These are phyloP conservation scores for Russula olivacea DNA, from an alignment of 768 basidiomycete genomes.

Conservation along the genomic window DNA sequence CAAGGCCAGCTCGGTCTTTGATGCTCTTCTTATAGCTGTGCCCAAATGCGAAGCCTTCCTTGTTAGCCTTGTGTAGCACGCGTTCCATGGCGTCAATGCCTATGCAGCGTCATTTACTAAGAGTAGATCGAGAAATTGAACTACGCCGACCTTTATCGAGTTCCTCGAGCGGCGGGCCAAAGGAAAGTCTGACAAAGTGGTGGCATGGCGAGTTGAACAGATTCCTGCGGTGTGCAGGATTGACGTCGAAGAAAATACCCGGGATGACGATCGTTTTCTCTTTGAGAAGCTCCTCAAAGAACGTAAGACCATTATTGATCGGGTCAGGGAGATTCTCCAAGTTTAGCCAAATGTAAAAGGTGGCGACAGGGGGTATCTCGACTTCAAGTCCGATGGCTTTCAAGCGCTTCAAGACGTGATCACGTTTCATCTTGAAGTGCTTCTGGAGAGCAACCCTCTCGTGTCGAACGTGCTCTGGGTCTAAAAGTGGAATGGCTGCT, in stretches of 20 bases:
- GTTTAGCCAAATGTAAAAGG: conserved; percentile 95
- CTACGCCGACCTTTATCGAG: conserved; percentile 59
- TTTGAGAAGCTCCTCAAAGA: conserved; percentile 92
- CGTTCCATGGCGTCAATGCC: conserved; percentile 83
- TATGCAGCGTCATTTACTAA: conserved; percentile 26
- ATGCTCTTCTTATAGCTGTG: conserved; percentile 63
- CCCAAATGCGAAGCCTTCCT: conserved; percentile 61
- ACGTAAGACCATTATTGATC: conserved; percentile 86
- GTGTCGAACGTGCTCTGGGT: conserved; percentile 55
- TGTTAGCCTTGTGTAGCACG: conserved; percentile 64
- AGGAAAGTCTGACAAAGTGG: conserved; percentile 82
- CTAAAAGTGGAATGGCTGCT: conserved; percentile 79
- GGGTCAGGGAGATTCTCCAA: conserved; percentile 73
- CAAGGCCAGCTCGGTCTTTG: conserved; percentile 29
- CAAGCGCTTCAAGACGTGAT: conserved; percentile 81
- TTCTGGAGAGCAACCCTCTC: conserved; percentile 86
- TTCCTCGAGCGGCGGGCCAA: conserved; percentile 74
- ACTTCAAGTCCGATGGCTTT: conserved; percentile 74
- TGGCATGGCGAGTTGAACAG: conserved; percentile 88
- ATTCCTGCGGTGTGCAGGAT: conserved; percentile 76
- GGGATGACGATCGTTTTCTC: conserved; percentile 88
- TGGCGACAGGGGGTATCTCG: conserved; percentile 65
- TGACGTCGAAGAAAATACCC: conserved; percentile 86
- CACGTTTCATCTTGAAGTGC: conserved; percentile 88
- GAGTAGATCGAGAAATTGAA: not conserved